Percentiles rank a stretch among this genome's conserved stretches.
Evolutionary conservation across 805 yeast genomes (phyloP).

Genomic region (Ogataea paradorogensis): DNA sequence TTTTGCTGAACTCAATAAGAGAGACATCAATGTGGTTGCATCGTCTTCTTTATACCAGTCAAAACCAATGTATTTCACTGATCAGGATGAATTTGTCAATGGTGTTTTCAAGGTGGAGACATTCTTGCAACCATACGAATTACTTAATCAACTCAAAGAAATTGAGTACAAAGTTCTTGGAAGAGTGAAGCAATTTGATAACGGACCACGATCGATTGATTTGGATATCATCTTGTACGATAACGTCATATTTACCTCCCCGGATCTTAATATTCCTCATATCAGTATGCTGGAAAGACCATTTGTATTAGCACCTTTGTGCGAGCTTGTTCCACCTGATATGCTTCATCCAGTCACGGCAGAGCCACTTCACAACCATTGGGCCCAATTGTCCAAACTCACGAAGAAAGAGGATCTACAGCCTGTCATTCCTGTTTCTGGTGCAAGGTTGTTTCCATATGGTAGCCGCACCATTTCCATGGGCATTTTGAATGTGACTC

Average conservation of each 20-base stretch:
- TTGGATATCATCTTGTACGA: conserved; percentile 81
- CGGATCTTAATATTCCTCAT: conserved; percentile 77
- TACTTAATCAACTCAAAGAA: conserved; percentile 60
- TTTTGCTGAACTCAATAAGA: conserved; percentile 40
- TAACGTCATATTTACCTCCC: conserved; percentile 49
- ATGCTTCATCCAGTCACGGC: conserved; percentile 81
- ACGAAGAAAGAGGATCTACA: conserved; percentile 36
- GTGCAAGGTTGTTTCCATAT: conserved; percentile 3
- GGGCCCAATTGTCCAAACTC: conserved; percentile 40
- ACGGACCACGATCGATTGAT: conserved; percentile 92
- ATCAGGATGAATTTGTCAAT: conserved; percentile 79
- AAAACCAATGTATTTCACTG: conserved; percentile 85
- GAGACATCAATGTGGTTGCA: conserved; percentile 45
- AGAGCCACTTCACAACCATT: conserved; percentile 70
- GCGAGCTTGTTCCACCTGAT: conserved; percentile 71
- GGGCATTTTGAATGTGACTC: conserved; percentile 89
- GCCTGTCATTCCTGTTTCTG: conserved; percentile 46
- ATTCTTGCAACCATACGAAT: conserved; percentile 55
- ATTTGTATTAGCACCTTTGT: conserved; percentile 85
- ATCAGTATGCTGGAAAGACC: conserved; percentile 82
- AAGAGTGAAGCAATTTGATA: conserved; percentile 75
- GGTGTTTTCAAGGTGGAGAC: conserved; percentile 77
- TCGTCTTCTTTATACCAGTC: conserved; percentile 83
- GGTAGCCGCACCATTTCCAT: conserved; percentile 60
- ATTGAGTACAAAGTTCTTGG: conserved; percentile 73